A percentile compares a stretch with the other conserved stretches of the same genome.
Evolutionary conservation across 805 yeast genomes (phyloP).

Genomic region (Saitoella complicata): DNA sequence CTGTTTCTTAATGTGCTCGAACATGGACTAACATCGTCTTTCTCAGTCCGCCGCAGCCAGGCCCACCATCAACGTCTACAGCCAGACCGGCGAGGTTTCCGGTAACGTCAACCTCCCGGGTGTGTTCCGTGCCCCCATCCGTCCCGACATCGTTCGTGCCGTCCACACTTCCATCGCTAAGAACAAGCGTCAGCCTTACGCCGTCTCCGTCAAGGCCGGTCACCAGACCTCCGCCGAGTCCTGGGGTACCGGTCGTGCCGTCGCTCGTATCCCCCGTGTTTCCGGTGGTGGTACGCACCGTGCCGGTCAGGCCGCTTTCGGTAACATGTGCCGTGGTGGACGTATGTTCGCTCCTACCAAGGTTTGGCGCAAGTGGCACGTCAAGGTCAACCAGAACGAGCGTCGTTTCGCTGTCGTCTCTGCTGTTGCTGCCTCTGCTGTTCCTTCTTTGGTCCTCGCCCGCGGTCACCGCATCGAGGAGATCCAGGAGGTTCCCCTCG

Average conservation of each 20-base stretch:
- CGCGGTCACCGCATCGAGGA: constrained; percentile 99
- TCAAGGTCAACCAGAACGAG: constrained; percentile 99
- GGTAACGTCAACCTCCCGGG: constrained; percentile 89
- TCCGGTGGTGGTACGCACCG: constrained; percentile 99
- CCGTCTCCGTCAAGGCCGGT: constrained; percentile 98
- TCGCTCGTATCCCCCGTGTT: constrained; percentile 99
- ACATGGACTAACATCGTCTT: background rate
- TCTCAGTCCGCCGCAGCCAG: constrained; percentile 28
- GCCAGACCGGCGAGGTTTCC: constrained; percentile 76
- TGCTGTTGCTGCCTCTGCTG: constrained; percentile 98
- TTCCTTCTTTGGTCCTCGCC: constrained; percentile 94
- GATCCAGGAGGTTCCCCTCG: constrained; percentile 96
- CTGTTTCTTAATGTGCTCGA: no score
- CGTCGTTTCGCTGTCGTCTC: constrained; percentile 99
- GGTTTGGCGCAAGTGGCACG: constrained; percentile 99
- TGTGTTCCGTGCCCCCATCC: constrained; percentile 98
- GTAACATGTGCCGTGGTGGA: constrained; percentile 99
- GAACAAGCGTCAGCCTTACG: constrained; percentile 99
- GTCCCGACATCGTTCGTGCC: constrained; percentile 98
- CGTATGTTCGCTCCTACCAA: constrained; percentile 99
- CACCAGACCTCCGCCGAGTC: constrained; percentile 99
- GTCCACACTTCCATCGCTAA: constrained; percentile 97
- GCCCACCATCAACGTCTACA: constrained; percentile 93
- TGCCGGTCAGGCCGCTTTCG: constrained; percentile 99
- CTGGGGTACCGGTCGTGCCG: constrained; percentile 99